Evolutionary conservation across 2,329 filamentous ascomycete genomes (phyloP).

Genomic region (Pseudocercospora fijiensis): DNA sequence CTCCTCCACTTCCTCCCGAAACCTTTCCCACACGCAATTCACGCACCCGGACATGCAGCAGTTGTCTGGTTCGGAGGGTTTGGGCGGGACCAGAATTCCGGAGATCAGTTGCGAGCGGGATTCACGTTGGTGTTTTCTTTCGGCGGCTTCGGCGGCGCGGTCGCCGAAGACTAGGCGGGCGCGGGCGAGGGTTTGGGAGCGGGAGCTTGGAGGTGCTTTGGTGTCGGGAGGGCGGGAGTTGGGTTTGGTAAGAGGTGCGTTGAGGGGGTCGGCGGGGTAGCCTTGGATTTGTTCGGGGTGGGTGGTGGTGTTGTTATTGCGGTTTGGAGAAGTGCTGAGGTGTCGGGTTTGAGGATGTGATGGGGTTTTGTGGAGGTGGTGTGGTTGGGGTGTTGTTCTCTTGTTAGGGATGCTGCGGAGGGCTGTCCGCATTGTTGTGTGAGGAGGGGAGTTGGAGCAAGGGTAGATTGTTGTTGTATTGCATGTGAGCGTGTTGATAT

Average conservation of each 20-base stretch:
- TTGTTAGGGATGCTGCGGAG: conserved; percentile 8
- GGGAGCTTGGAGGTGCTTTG: too few relatives aligned
- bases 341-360: conserved; percentile 2
- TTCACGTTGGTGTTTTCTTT: conserved; percentile 62
- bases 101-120: conserved; percentile 65
- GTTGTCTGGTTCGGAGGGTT: conserved; percentile 88
- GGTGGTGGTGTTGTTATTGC: conserved; percentile 21
- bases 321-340: background rate
- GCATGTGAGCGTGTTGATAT: too few relatives aligned
- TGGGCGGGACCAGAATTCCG: conserved; percentile 78
- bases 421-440: conserved; percentile 22
- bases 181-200: conserved; percentile 56
- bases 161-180: conserved; percentile 79
- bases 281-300: conserved; percentile 33
- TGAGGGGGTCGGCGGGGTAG: conserved; percentile 34
- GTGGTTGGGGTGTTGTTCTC: conserved; percentile 1
- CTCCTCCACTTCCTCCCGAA: conserved; percentile 86
- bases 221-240: conserved; percentile 27
- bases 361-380: background rate
- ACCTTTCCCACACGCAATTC: conserved; percentile 94
- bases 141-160: conserved; percentile 69
- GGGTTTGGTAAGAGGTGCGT: conserved; percentile 22
- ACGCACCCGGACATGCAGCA: conserved; percentile 99
- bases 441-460: background rate
- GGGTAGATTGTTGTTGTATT: background rate